Conservation (phyloP, 208 protist genomes). For the Leishmania lainsoni region DNA sequence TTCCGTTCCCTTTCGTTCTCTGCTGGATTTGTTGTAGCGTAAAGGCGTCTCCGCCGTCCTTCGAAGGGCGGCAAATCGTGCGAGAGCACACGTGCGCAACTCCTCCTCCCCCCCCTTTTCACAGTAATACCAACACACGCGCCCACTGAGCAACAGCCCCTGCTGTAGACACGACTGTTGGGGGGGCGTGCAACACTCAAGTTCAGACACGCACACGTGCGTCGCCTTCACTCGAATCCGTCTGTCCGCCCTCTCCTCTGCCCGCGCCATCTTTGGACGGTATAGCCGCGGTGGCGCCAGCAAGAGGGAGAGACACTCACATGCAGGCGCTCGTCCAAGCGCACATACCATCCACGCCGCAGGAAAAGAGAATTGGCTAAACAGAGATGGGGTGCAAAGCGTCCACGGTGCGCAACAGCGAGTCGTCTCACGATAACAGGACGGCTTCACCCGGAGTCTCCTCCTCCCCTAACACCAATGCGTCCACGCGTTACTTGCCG, state of each 20-base stretch:
- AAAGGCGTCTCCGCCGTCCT: neutral
- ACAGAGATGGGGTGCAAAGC: slow-evolving; percentile 37
- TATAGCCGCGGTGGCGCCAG: neutral
- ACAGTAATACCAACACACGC: neutral
- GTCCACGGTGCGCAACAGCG: slow-evolving; percentile 17
- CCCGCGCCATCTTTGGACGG: neutral
- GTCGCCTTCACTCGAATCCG: neutral
- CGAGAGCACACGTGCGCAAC: neutral
- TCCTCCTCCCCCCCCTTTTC: too few species aligned
- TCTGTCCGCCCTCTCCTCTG: neutral
- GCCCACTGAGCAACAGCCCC: neutral
- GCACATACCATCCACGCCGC: too few species aligned
- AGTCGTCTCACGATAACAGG: neutral
- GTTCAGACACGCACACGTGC: neutral
- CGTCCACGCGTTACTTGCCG: neutral
- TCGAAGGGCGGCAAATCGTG: neutral
- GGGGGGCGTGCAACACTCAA: neutral
- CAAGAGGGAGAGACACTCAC: neutral
- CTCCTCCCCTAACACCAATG: slow-evolving; percentile 1
- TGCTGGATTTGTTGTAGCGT: neutral
- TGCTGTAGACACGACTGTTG: neutral
- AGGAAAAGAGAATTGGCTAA: neutral
- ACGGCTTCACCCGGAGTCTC: neutral
- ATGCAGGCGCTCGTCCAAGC: neutral
- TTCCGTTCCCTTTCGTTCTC: slow-evolving; percentile 3